Evolutionary conservation across 805 yeast genomes (phyloP).

Genomic region (Limtongozyma cylindracea): DNA sequence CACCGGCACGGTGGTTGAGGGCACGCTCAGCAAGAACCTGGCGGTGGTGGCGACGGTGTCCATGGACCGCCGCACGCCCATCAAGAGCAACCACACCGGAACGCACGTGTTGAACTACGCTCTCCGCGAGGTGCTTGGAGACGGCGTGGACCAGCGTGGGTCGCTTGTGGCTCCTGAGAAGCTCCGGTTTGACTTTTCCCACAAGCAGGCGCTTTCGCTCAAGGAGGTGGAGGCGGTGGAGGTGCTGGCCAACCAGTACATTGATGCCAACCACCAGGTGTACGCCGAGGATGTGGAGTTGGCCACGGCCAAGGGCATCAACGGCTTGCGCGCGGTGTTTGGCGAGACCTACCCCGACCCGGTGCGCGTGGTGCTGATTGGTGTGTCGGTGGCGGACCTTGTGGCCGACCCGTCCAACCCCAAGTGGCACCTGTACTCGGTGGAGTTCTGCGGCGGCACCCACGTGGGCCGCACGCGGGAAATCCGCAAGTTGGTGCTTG

Average conservation of each 20-base stretch:
- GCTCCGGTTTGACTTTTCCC: constrained; percentile 87
- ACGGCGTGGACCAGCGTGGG: constrained; percentile 83
- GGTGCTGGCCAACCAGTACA: constrained; percentile 40
- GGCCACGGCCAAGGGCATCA: constrained; percentile 43
- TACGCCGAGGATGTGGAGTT: constrained; percentile 68
- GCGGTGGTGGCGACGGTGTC: constrained; percentile 69
- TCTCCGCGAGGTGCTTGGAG: constrained; percentile 66
- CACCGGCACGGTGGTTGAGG: constrained; percentile 70
- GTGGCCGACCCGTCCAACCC: constrained; percentile 41
- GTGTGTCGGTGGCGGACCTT: constrained; percentile 69
- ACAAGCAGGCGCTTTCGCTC: constrained; percentile 59
- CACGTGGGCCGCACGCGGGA: constrained; percentile 86
- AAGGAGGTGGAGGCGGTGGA: constrained; percentile 60
- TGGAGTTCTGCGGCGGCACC: constrained; percentile 99
- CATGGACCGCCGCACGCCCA: constrained; percentile 86
- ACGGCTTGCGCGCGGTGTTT: constrained; percentile 88
- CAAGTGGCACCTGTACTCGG: constrained; percentile 56
- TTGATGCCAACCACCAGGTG: constrained; percentile 46
- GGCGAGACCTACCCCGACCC: constrained; percentile 99
- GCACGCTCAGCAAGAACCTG: constrained; percentile 41
- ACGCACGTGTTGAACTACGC: constrained; percentile 88
- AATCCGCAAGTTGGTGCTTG: constrained; percentile 68
- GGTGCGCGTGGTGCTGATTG: constrained; percentile 92
- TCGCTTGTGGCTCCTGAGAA: constrained; percentile 91
- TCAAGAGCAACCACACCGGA: constrained; percentile 95